Conservation (phyloP, 257 asterid species). For the Solanum microdontum region DNA sequence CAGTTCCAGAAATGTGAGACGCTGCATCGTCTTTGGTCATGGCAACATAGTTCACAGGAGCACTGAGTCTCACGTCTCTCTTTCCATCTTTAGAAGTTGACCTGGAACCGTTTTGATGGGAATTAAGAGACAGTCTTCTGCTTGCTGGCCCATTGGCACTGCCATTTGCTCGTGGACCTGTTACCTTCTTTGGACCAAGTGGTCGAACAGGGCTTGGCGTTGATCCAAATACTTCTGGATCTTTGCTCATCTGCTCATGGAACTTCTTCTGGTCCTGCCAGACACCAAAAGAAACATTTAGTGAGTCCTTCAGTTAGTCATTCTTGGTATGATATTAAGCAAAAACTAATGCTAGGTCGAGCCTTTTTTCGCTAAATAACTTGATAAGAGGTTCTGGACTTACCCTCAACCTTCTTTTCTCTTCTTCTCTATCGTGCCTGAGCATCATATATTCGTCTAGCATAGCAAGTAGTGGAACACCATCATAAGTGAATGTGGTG, state of each 20-base stretch:
- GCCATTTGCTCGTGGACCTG: slow-evolving; percentile 65
- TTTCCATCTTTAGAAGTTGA: slow-evolving; percentile 62
- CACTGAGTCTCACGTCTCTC: slow-evolving; percentile 53
- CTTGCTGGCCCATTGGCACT: slow-evolving; percentile 47
- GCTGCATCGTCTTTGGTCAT: slow-evolving; percentile 53
- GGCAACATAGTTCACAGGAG: slow-evolving; percentile 73
- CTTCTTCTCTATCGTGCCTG: slow-evolving; percentile 94
- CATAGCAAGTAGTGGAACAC: slow-evolving; percentile 99
- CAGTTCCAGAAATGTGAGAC: slow-evolving; percentile 31
- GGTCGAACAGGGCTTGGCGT: slow-evolving; percentile 88
- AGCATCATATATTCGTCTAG: slow-evolving; percentile 92
- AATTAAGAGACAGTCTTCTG: slow-evolving; percentile 75
- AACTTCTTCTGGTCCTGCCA: slow-evolving; percentile 74
- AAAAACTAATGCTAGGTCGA: neutral
- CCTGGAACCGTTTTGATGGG: slow-evolving; percentile 77
- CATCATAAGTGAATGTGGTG: slow-evolving; percentile 72
- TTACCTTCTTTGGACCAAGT: slow-evolving; percentile 54
- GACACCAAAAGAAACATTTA: neutral
- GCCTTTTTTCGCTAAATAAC: neutral
- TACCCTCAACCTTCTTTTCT: slow-evolving; percentile 94
- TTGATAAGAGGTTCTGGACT: slow-evolving; percentile 3
- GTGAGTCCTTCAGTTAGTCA: neutral
- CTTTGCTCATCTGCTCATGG: slow-evolving; percentile 57
- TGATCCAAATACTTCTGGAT: slow-evolving; percentile 48
- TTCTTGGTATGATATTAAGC: neutral